These are phyloP conservation scores for Emmonsiellopsis sp. DNA, from an alignment of 2,329 filamentous ascomycete genomes.

Conservation along the genomic window DNA sequence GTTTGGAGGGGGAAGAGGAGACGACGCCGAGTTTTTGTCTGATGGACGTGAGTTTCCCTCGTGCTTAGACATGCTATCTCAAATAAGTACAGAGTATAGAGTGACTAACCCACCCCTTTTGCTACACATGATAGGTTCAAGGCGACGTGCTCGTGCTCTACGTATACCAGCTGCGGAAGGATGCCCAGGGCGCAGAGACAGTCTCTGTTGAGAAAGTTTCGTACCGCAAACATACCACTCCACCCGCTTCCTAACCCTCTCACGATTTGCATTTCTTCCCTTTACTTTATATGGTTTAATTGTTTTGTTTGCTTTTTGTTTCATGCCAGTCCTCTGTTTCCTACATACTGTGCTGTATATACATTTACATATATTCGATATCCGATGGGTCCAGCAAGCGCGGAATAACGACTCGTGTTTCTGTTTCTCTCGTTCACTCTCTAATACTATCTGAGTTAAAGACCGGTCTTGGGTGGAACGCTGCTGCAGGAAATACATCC, in stretches of 20 bases:
- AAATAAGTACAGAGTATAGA: background rate
- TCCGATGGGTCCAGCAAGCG: constrained; percentile 3
- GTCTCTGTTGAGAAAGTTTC: constrained; percentile 81
- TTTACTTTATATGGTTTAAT: background rate
- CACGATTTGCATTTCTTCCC: background rate
- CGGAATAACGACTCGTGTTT: too few relatives aligned
- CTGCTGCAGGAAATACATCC: too few relatives aligned
- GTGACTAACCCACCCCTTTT: constrained; percentile 14
- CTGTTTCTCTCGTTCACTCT: too few relatives aligned
- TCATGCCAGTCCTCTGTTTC: background rate
- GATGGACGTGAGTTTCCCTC: constrained; percentile 74
- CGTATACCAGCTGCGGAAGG: constrained; percentile 77
- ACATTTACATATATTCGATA: background rate
- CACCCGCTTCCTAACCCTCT: constrained; percentile 37
- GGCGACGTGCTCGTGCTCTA: constrained; percentile 92
- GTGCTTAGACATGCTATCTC: background rate
- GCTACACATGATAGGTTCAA: constrained; percentile 57
- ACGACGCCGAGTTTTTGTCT: constrained; percentile 86
- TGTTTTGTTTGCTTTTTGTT: background rate
- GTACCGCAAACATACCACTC: constrained; percentile 65
- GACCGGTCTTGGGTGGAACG: too few relatives aligned
- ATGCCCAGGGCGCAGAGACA: constrained; percentile 65
- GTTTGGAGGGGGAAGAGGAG: constrained; percentile 56
- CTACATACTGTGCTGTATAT: background rate
- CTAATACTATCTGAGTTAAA: too few relatives aligned